phyloP scores from a whole-genome alignment of 2,329 filamentous ascomycete genomes.

The Cladosporium cucumerinum region DNA sequence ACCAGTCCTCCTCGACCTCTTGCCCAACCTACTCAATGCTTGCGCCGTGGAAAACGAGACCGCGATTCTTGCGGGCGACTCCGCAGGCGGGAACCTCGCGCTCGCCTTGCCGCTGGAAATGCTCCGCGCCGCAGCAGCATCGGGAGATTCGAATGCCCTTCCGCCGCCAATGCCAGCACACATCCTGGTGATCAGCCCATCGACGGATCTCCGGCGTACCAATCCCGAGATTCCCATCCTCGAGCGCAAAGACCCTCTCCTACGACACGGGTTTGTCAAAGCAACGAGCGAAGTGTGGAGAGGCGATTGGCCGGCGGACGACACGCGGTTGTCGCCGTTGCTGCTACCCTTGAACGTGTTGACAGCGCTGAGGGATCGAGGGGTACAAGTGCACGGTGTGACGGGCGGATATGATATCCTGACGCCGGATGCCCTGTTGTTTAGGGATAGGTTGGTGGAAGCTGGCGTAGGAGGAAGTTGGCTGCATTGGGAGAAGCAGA shows the following conservation, averaged over 20 bases:
- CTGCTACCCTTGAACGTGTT: constrained; percentile 40
- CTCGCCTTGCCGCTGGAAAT: constrained; percentile 42
- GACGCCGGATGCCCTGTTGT: constrained; percentile 50
- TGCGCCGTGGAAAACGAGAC: constrained; percentile 40
- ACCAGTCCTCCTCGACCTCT: constrained; percentile 47
- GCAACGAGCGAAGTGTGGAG: constrained; percentile 44
- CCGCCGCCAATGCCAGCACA: constrained; percentile 32
- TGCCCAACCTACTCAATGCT: constrained; percentile 41
- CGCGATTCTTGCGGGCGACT: constrained; percentile 54
- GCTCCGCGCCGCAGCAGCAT: constrained; percentile 22
- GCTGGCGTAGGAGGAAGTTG: constrained; percentile 50
- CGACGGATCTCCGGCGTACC: constrained; percentile 47
- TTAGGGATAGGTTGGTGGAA: constrained; percentile 46
- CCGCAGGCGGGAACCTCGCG: constrained; percentile 54
- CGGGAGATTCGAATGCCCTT: constrained; percentile 18
- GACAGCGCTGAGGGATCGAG: constrained; percentile 35
- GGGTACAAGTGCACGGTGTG: constrained; percentile 51
- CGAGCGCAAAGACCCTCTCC: constrained; percentile 45
- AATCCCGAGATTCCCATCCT: constrained; percentile 45
- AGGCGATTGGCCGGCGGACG: constrained; percentile 42
- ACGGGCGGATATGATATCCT: constrained; percentile 54
- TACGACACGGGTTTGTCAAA: constrained; percentile 43
- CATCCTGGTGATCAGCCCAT: constrained; percentile 48
- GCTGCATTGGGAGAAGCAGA: constrained; percentile 59
- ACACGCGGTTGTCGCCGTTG: constrained; percentile 50